Evolutionary conservation across 306 rosid genomes (phyloP).

Genomic region (Canavalia gladiata): DNA sequence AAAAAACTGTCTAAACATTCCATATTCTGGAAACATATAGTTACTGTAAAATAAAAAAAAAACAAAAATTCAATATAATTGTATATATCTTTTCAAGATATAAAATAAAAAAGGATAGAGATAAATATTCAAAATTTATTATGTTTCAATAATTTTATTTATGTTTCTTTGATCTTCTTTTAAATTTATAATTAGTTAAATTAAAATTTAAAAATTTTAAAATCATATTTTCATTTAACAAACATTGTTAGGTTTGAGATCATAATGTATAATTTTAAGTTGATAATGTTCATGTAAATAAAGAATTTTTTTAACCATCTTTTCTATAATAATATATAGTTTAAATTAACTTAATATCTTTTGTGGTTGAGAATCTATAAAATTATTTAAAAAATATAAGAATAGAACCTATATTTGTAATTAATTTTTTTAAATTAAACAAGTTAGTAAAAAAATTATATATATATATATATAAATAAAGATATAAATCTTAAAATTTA

Average conservation of each 20-base stretch:
- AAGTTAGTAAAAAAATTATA: not conserved
- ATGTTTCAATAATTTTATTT: slow-evolving; percentile 52
- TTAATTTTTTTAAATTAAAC: not conserved
- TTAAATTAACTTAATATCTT: slow-evolving; percentile 46
- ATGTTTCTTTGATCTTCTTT: slow-evolving; percentile 41
- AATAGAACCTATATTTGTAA: not conserved
- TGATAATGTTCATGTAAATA: not conserved
- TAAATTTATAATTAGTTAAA: slow-evolving; percentile 45
- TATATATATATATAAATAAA: no score
- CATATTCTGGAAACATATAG: not conserved
- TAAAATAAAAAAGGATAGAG: not conserved
- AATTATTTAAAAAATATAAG: not conserved
- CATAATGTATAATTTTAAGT: not conserved
- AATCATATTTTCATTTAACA: slow-evolving; percentile 47
- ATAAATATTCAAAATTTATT: slow-evolving; percentile 44
- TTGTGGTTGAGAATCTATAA: slow-evolving; percentile 35
- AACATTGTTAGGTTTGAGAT: slow-evolving; percentile 27
- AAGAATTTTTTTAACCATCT: not conserved
- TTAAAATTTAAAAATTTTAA: slow-evolving; percentile 64
- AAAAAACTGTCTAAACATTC: not conserved
- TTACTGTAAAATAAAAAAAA: slow-evolving; percentile 22
- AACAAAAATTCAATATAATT: not conserved
- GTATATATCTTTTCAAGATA: not conserved
- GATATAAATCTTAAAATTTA: no score
- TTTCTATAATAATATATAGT: not conserved